phyloP scores from a whole-genome alignment of 2,329 filamentous ascomycete species.

The Lasiodiplodia gonubiensis region DNA sequence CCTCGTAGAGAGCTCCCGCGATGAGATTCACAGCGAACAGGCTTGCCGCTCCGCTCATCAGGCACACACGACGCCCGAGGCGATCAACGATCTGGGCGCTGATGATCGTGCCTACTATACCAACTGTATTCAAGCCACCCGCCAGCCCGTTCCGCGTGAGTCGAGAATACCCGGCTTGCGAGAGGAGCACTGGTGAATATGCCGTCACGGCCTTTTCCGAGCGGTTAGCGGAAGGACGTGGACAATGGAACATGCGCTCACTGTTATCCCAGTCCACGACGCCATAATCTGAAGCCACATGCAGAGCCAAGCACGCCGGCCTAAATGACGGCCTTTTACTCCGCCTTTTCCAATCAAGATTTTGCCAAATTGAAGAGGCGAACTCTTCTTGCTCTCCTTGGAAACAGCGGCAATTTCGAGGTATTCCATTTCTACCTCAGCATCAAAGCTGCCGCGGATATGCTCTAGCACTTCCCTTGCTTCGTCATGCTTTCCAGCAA shows the following conservation, averaged over 20 bases:
- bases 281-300: slow-evolving; percentile 55
- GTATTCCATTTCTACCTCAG: slow-evolving; percentile 36
- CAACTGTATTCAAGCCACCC: slow-evolving; percentile 59
- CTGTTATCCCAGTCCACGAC: slow-evolving; percentile 53
- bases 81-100: slow-evolving; percentile 59
- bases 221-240: neutral
- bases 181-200: slow-evolving; percentile 42
- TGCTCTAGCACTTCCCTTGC: slow-evolving; percentile 37
- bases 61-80: slow-evolving; percentile 52
- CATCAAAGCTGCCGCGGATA: slow-evolving; percentile 43
- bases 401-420: slow-evolving; percentile 45
- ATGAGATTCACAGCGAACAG: slow-evolving; percentile 53
- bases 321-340: slow-evolving; percentile 42
- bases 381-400: slow-evolving; percentile 41
- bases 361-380: slow-evolving; percentile 47
- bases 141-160: slow-evolving; percentile 56
- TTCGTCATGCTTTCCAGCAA: slow-evolving; percentile 38
- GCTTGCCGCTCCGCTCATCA: slow-evolving; percentile 48
- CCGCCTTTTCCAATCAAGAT: slow-evolving; percentile 44
- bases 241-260: neutral
- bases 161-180: slow-evolving; percentile 43
- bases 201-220: slow-evolving; percentile 37
- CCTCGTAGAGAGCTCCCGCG: slow-evolving; percentile 34
- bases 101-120: slow-evolving; percentile 59
- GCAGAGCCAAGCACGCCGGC: slow-evolving; percentile 51